Evolutionary conservation across 1,284 basidiomycete species (phyloP), one percentile per base, ranked within the genome.

Genomic region (Fomitopsis palustris): DNA sequence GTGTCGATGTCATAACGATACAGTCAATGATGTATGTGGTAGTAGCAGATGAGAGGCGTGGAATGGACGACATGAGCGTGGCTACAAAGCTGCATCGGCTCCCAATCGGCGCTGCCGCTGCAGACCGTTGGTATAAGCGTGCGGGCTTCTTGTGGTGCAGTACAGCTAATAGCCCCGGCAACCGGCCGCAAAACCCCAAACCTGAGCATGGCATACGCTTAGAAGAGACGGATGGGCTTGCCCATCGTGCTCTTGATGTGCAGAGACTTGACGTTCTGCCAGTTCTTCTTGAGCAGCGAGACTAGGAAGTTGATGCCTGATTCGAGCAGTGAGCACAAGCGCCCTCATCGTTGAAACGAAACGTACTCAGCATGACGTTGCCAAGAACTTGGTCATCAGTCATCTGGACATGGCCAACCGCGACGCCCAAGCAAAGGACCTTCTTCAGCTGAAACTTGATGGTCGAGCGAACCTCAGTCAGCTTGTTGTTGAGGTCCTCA

Each of bases 371-470:
- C 97, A 99, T 99, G 82, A 95, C 90, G 81, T 99, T 99, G 68
- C 79, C 91, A 67, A 98, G 85, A 64, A 99, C 91, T 80, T 98
- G 94, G 79, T 99, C 97, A 69, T 98, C 96, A 61, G 85, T 88
- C 96, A 99, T 98, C 78, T 97, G 85, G 75, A 98, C 84, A 81
- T 99, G 95, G 71, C 96, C 97, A 66, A 99, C 90, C 70, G 97
- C 97, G 68, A 98, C 96, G 84, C 95, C 97, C 79, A 99, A 84
- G 82, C 97, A 99, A 62, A 99, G 87, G 62, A 99, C 96, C 85
- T 99, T 99, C 89, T 99, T 99, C 62, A 97, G 86, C 84, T 97
- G 95, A 91, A 98, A 97, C 81, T 97, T 96, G 87, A 98, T 98
- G 69, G 96, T 98, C 70, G 93, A 96, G 76, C 93, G 93, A 70